Evolutionary conservation across 352 stramenopile genomes (phyloP).

Genomic region (Globisporangium cystogenes): DNA sequence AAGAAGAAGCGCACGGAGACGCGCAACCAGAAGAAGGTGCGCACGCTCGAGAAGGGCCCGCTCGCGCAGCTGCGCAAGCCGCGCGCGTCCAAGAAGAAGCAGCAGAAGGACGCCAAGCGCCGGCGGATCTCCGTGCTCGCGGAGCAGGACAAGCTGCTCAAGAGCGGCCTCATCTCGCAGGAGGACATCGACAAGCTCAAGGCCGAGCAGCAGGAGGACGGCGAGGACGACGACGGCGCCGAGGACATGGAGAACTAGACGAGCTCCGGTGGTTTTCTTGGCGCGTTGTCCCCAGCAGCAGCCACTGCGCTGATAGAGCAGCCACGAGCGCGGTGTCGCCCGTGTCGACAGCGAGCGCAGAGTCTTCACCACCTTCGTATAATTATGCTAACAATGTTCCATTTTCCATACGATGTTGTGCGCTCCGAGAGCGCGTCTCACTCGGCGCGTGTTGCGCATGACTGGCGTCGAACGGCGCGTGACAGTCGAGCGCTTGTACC

Average conservation of each 20-base stretch:
- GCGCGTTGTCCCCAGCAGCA: background rate
- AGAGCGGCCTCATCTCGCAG: conserved; percentile 71
- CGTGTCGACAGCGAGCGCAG: background rate
- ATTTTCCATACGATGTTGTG: conserved; percentile 10
- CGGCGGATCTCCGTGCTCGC: conserved; percentile 58
- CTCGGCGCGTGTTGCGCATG: too few species aligned
- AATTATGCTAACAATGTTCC: conserved; percentile 12
- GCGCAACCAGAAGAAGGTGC: conserved; percentile 81
- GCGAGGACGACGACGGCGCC: conserved; percentile 22
- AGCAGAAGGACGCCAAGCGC: conserved; percentile 79
- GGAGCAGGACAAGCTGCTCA: conserved; percentile 76
- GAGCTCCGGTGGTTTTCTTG: too few species aligned
- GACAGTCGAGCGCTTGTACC: too few species aligned
- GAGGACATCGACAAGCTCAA: conserved; percentile 83
- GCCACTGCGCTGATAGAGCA: background rate
- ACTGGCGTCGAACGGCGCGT: too few species aligned
- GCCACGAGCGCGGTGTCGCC: too few species aligned
- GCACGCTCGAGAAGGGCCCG: conserved; percentile 46
- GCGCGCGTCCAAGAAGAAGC: conserved; percentile 82
- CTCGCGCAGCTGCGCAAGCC: conserved; percentile 55
- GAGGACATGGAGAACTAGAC: conserved; percentile 52
- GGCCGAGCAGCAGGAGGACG: conserved; percentile 35
- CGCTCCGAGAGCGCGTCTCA: too few species aligned
- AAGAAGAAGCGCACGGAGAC: conserved; percentile 78
- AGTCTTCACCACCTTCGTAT: conserved; percentile 3